These are phyloP conservation scores for Lodderomyces elongisporus DNA, from an alignment of 1,139 yeast genomes.

Conservation along the genomic window DNA sequence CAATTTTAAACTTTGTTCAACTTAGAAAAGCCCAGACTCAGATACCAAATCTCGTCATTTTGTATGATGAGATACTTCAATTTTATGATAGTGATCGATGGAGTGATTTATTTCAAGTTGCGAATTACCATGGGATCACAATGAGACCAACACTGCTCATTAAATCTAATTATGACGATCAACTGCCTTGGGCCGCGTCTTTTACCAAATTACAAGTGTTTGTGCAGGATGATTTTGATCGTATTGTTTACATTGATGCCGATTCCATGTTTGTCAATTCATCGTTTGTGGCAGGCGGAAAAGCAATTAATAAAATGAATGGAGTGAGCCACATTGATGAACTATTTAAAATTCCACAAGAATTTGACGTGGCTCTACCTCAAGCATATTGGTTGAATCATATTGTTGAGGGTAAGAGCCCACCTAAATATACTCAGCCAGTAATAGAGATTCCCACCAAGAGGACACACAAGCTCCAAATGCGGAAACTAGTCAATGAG, in stretches of 20 bases:
- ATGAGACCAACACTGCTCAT: conserved; percentile 20
- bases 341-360: conserved; percentile 25
- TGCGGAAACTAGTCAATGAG: conserved; percentile 13
- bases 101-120: conserved; percentile 13
- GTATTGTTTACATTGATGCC: conserved; percentile 38
- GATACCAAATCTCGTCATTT: conserved; percentile 23
- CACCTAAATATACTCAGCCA: conserved; percentile 14
- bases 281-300: conserved; percentile 7
- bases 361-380: conserved; percentile 29
- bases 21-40: conserved; percentile 19
- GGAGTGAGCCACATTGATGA: conserved; percentile 25
- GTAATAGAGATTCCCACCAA: conserved; percentile 15
- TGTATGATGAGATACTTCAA: conserved; percentile 20
- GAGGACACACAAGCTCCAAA: conserved; percentile 11
- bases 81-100: conserved; percentile 12
- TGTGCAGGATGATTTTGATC: conserved; percentile 40
- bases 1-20: conserved; percentile 26
- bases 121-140: conserved; percentile 15
- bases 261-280: conserved; percentile 32
- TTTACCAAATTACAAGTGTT: conserved; percentile 54
- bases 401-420: conserved; percentile 13
- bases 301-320: conserved; percentile 10
- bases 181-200: conserved; percentile 44
- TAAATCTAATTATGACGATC: conserved; percentile 14
- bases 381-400: conserved; percentile 36